Conservation (phyloP, 495 filamentous ascomycete species). For the Tetracladium setigerum region DNA sequence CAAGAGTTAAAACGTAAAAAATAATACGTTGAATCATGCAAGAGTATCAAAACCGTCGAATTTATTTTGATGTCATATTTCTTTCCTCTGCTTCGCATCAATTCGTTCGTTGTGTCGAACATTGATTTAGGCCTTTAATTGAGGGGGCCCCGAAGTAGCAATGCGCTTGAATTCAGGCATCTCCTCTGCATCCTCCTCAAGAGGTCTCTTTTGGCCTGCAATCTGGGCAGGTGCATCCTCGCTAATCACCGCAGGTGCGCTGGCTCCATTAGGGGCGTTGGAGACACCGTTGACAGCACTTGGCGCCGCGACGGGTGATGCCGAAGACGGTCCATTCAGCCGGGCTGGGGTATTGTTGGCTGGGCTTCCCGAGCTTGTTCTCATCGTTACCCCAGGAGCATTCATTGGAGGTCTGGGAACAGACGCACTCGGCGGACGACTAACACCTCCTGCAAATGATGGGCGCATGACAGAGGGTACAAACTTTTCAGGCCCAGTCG, state of each 20-base stretch:
- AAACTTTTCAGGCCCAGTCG: slow-evolving; percentile 2
- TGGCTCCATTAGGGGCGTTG: slow-evolving; percentile 18
- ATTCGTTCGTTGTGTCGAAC: too few species aligned
- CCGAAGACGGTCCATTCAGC: slow-evolving; percentile 9
- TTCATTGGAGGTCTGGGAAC: slow-evolving; percentile 23
- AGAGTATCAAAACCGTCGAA: too few species aligned
- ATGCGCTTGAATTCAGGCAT: slow-evolving; percentile 16
- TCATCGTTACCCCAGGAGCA: slow-evolving; percentile 8
- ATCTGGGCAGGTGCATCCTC: slow-evolving; percentile 1
- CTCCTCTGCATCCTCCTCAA: slow-evolving; percentile 17
- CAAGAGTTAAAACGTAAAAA: too few species aligned
- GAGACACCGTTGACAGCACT: neutral
- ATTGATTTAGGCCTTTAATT: slow-evolving; percentile 17
- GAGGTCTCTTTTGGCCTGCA: slow-evolving; percentile 14
- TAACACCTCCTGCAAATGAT: slow-evolving; percentile 15
- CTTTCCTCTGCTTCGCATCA: too few species aligned
- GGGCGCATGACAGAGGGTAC: slow-evolving; percentile 14
- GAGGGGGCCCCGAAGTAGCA: slow-evolving; percentile 12
- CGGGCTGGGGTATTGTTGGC: slow-evolving; percentile 4
- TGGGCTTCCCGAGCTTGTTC: slow-evolving; percentile 15
- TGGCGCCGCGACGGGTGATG: slow-evolving; percentile 9
- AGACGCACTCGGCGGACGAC: slow-evolving; percentile 9
- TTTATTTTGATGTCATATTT: too few species aligned
- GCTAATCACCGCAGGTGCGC: slow-evolving; percentile 5
- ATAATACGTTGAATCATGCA: too few species aligned